Conservation (phyloP, 306 rosid genomes). For the Cucurbita ficifolia region DNA sequence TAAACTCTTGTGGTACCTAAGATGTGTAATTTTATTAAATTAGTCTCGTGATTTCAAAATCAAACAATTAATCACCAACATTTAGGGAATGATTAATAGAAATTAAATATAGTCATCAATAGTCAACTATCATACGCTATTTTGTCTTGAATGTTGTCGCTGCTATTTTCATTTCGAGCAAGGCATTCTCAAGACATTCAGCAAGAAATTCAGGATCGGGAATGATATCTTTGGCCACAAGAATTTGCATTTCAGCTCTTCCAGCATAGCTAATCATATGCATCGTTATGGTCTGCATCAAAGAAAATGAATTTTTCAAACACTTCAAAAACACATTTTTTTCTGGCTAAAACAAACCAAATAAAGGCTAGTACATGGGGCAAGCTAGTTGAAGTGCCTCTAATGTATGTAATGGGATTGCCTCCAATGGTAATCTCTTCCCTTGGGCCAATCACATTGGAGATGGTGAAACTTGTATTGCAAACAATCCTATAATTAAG, state of each 20-base stretch:
- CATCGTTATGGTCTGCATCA: conserved; percentile 57
- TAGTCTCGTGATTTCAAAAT: too few species aligned
- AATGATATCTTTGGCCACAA: conserved; percentile 81
- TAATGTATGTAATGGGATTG: conserved; percentile 58
- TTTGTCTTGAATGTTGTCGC: conserved; percentile 8
- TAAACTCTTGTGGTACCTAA: too few species aligned
- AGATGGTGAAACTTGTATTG: conserved; percentile 65
- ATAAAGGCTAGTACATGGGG: conserved; percentile 41
- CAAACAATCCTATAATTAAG: conserved; percentile 59
- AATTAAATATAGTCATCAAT: not conserved
- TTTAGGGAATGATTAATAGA: not conserved
- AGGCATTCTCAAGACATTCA: conserved; percentile 73
- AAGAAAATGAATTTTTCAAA: not conserved
- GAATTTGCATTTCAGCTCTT: conserved; percentile 77
- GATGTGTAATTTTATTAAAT: too few species aligned
- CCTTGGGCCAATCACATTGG: conserved; percentile 78
- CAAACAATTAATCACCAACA: too few species aligned
- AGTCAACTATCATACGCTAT: not conserved
- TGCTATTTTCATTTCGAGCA: conserved; percentile 58
- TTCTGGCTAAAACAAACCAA: too few species aligned
- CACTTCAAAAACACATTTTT: too few species aligned
- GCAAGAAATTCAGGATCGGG: conserved; percentile 78
- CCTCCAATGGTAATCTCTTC: conserved; percentile 44
- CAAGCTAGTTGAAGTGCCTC: conserved; percentile 57
- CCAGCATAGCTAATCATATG: conserved; percentile 87